A percentile compares a stretch with the other conserved stretches of the same genome.
These are phyloP conservation scores for Pseudocercospora fuligena DNA, from an alignment of 2,329 filamentous ascomycete species.

Conservation along the genomic window DNA sequence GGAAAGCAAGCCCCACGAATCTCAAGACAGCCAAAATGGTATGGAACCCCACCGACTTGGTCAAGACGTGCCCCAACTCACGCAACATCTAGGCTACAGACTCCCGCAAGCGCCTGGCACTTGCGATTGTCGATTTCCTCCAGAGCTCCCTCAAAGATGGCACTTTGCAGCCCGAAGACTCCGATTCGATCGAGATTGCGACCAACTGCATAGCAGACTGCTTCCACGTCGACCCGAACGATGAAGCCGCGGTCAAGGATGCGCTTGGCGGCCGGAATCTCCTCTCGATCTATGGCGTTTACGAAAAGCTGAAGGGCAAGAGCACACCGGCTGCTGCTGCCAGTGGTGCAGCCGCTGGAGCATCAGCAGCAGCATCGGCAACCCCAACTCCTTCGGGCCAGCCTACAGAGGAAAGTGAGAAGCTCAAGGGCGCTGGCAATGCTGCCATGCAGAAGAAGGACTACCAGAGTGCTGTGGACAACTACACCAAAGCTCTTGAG, in stretches of 20 bases:
- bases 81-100: constrained; percentile 42
- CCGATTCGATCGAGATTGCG: constrained; percentile 92
- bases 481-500: constrained; percentile 85
- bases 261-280: constrained; percentile 87
- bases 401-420: constrained; percentile 78
- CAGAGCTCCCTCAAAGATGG: constrained; percentile 82
- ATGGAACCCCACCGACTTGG: background rate
- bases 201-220: constrained; percentile 92
- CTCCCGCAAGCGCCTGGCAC: constrained; percentile 85
- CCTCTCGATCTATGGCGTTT: constrained; percentile 89
- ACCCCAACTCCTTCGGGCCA: constrained; percentile 45
- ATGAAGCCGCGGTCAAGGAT: constrained; percentile 72
- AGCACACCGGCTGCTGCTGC: constrained; percentile 54
- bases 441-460: constrained; percentile 94
- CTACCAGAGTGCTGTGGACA: constrained; percentile 78
- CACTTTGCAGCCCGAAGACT: constrained; percentile 83
- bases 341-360: constrained; percentile 41
- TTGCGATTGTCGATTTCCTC: constrained; percentile 97
- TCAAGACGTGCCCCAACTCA: constrained; percentile 14
- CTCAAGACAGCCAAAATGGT: constrained; percentile 22
- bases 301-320: constrained; percentile 87
- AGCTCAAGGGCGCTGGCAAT: constrained; percentile 88
- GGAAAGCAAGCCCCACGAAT: background rate
- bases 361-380: constrained; percentile 51
- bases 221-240: constrained; percentile 89